Percentiles rank a stretch among this genome's conserved stretches.
Evolutionary conservation across 2,329 filamentous ascomycete species (phyloP).

Genomic region (Penicillium occitanis): DNA sequence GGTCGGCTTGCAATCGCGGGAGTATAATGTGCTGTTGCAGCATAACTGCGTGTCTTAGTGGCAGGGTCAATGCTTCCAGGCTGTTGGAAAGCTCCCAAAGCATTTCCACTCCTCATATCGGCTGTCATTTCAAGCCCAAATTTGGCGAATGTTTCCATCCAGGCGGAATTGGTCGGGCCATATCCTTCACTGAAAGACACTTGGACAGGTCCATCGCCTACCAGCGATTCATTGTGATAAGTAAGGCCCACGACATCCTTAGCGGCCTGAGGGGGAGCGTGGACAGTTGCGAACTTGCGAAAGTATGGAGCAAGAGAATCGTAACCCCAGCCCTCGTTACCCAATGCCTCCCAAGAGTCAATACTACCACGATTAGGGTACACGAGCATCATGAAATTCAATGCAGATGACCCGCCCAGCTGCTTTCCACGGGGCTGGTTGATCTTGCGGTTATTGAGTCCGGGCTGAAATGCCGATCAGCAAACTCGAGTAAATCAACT

Average conservation of each 20-base stretch:
- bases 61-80: constrained; percentile 34
- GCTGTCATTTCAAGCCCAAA: constrained; percentile 19
- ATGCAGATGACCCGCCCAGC: constrained; percentile 24
- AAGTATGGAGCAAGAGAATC: constrained; percentile 18
- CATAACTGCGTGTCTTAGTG: constrained; percentile 41
- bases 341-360: constrained; percentile 39
- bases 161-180: constrained; percentile 18
- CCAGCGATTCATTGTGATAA: constrained; percentile 11
- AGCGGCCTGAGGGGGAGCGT: not conserved
- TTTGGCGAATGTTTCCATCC: constrained; percentile 20
- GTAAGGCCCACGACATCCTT: constrained; percentile 13
- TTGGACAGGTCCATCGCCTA: constrained; percentile 20
- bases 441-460: constrained; percentile 24
- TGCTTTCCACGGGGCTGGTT: constrained; percentile 23
- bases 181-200: constrained; percentile 18
- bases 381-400: constrained; percentile 20
- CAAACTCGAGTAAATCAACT: constrained; percentile 6
- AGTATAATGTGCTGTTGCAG: constrained; percentile 41
- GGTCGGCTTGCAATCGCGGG: constrained; percentile 34
- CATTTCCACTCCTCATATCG: constrained; percentile 40
- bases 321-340: constrained; percentile 28
- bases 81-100: constrained; percentile 41
- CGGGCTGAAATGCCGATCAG: constrained; percentile 13
- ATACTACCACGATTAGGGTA: constrained; percentile 35
- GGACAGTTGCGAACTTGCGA: constrained; percentile 16